Conservation (phyloP, 192 early-diverging fungal genomes). For the Linnemannia elongata region DNA sequence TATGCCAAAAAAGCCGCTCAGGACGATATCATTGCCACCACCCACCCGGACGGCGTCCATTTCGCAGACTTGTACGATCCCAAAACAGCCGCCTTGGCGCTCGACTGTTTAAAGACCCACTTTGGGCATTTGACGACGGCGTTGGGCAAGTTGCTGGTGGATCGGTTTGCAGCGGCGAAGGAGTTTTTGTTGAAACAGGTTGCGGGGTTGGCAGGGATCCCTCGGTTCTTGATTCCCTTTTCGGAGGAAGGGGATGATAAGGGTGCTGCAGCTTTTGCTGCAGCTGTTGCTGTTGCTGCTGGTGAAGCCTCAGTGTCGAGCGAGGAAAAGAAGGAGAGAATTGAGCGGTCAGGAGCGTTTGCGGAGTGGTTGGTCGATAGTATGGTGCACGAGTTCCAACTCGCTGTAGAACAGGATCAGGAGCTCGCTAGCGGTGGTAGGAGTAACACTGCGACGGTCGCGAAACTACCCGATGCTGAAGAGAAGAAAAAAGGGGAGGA, state of each 20-base stretch:
- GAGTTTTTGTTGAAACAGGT: conserved; percentile 4
- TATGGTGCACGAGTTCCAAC: neutral
- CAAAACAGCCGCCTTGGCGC: neutral
- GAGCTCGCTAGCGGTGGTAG: neutral
- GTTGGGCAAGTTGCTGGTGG: neutral
- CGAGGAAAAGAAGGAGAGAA: neutral
- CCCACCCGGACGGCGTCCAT: neutral
- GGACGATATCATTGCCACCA: neutral
- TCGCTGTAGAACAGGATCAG: neutral
- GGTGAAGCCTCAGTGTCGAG: neutral
- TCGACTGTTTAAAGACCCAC: conserved; percentile 13
- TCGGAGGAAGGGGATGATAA: neutral
- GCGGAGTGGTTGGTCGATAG: conserved; percentile 9
- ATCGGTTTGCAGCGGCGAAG: neutral
- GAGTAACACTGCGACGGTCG: neutral
- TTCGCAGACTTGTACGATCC: conserved; percentile 15
- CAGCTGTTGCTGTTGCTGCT: neutral
- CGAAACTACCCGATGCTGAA: neutral
- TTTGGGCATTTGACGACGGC: neutral
- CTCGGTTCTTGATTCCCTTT: conserved; percentile 7
- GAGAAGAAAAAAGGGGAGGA: neutral
- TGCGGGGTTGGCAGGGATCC: neutral
- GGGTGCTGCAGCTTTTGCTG: too few relatives aligned
- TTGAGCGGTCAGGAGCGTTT: neutral
- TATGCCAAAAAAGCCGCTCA: neutral